These are phyloP conservation scores for Nitzschia sp. DNA, from an alignment of 108 stramenopile genomes.

Conservation along the genomic window DNA sequence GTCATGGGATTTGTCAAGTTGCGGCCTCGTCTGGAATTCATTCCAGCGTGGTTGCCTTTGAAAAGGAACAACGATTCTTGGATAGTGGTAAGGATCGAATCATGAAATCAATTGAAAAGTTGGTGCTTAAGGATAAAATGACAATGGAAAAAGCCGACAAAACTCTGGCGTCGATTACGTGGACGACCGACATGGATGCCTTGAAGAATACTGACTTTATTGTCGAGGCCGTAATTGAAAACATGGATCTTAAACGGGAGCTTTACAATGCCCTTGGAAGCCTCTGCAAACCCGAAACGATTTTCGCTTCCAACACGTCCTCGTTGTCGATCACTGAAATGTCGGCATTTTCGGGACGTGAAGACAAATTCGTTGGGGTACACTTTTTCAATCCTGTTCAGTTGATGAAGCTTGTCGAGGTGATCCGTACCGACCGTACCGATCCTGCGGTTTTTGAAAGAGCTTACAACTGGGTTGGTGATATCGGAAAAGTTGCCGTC, in stretches of 20 bases:
- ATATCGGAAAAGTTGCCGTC: slow-evolving; percentile 82
- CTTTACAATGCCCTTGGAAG: slow-evolving; percentile 83
- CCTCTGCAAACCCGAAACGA: slow-evolving; percentile 77
- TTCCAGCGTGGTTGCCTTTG: slow-evolving; percentile 79
- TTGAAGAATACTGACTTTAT: slow-evolving; percentile 84
- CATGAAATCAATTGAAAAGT: slow-evolving; percentile 64
- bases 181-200: slow-evolving; percentile 81
- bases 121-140: slow-evolving; percentile 84
- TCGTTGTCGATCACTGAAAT: slow-evolving; percentile 90
- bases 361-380: slow-evolving; percentile 94
- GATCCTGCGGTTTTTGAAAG: slow-evolving; percentile 84
- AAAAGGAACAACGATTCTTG: slow-evolving; percentile 75
- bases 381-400: slow-evolving; percentile 99
- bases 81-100: slow-evolving; percentile 76
- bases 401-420: slow-evolving; percentile 95
- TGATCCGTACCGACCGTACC: slow-evolving; percentile 90
- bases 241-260: slow-evolving; percentile 88
- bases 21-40: slow-evolving; percentile 81
- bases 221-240: slow-evolving; percentile 96
- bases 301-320: slow-evolving; percentile 96
- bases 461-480: slow-evolving; percentile 70
- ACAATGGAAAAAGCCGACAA: slow-evolving; percentile 57
- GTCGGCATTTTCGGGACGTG: slow-evolving; percentile 87
- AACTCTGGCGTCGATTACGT: slow-evolving; percentile 65
- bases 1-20: slow-evolving; percentile 95